Percentiles rank a stretch among this genome's conserved stretches.
Evolutionary conservation across 192 early-diverging fungal species (phyloP).

Genomic region (Thamnidium elegans): DNA sequence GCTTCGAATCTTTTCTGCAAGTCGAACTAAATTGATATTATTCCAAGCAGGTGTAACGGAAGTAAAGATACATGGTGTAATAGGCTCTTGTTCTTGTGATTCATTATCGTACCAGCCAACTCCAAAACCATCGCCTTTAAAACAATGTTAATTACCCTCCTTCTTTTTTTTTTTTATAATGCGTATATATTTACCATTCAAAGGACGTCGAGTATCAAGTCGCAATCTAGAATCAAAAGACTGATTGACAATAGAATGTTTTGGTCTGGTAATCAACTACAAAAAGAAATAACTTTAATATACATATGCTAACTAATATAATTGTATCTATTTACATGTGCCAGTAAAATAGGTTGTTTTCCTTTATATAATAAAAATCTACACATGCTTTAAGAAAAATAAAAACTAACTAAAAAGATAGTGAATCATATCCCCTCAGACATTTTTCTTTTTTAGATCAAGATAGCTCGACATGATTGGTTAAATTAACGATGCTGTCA

Average conservation of each 20-base stretch:
- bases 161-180: not conserved
- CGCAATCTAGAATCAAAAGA: slow-evolving; percentile 72
- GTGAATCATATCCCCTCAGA: too few relatives aligned
- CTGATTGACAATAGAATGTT: slow-evolving; percentile 80
- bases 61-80: slow-evolving; percentile 73
- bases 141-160: not conserved
- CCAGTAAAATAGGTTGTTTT: slow-evolving; percentile 68
- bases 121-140: slow-evolving; percentile 72
- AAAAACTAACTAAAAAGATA: not conserved
- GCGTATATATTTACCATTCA: slow-evolving; percentile 54
- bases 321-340: slow-evolving; percentile 45
- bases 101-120: slow-evolving; percentile 73
- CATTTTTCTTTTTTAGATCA: too few relatives aligned
- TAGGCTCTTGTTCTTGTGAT: slow-evolving; percentile 40
- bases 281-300: not conserved
- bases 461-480: too few relatives aligned
- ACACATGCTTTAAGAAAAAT: slow-evolving; percentile 50
- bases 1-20: slow-evolving; percentile 75
- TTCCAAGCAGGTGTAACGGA: slow-evolving; percentile 82
- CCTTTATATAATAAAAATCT: slow-evolving; percentile 77
- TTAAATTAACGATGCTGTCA: too few relatives aligned
- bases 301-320: not conserved
- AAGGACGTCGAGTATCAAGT: slow-evolving; percentile 57
- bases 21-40: slow-evolving; percentile 69
- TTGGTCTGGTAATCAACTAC: slow-evolving; percentile 67